Evolutionary conservation across 208 protist species (phyloP), one percentile per base, ranked within the genome.

Genomic region (Trypanosoma grayi): DNA sequence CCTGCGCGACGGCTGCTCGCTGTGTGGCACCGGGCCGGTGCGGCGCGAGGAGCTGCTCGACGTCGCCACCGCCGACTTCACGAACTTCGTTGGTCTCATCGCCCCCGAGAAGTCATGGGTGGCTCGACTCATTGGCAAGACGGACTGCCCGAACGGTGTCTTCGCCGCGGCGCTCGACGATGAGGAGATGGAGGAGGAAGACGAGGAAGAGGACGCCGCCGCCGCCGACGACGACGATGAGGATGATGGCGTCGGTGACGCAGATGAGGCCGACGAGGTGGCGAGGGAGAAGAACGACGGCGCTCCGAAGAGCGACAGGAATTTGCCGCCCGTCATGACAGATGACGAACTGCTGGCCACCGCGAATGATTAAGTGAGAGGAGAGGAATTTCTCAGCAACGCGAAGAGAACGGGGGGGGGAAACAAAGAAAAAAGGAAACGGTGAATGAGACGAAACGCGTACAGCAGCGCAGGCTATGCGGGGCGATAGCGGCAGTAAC

Each of bases 1-100:
- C 74, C 77, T 83, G 31, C 65, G 65, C 4, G 66, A 87, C 30
- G 89, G 89, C 30, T 95, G 89, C 51, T 45, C 62, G 4, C 77
- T 87, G 59, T 95, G 89, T 60, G 52, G 57, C 7, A 84, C 83
- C 6, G 87, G 83, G 45, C 81, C 85, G 11, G 30, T 84, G 5
- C 31, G 65, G 37, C 83, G 87, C 25, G 75, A 79, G 30, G 85
- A 78, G 37, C 50, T 95, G 9, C 61, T 77, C 25, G 86, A 93
- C 44, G 79, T 81, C 41, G 77, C 86, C 8, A 92, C 86, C n/a
- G 58, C 81, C 4, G 76, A 92, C 39, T 95, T 93, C 48, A 66
- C 80, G 31, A 89, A 92, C 59, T 95, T 90, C 33, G 67, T 95
- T 48, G 90, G 90, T 10, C 77, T 95, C 18, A 83, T 95, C 20